Percentiles rank a stretch among this genome's conserved stretches.
Conservation (phyloP, 306 rosid genomes). For the Castanea sativa region DNA sequence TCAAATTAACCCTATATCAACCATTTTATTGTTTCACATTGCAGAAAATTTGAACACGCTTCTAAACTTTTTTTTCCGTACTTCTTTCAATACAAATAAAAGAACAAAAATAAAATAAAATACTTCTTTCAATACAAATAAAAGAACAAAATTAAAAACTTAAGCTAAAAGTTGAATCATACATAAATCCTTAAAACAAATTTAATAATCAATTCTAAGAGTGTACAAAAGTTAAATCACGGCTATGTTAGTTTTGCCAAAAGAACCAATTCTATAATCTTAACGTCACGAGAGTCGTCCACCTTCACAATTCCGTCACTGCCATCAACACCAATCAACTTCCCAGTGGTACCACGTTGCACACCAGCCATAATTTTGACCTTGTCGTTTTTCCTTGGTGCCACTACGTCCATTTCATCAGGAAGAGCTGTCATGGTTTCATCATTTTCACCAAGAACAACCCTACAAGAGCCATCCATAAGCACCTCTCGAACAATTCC, state of each 20-base stretch:
- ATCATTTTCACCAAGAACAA: constrained; percentile 73
- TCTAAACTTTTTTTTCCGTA: too few relatives aligned
- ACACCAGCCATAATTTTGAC: constrained; percentile 87
- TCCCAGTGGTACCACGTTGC: constrained; percentile 85
- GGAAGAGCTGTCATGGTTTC: constrained; percentile 67
- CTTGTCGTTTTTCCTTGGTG: constrained; percentile 76
- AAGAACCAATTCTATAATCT: constrained; percentile 77
- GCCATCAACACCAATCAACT: constrained; percentile 98
- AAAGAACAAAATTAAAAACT: too few relatives aligned
- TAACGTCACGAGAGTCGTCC: constrained; percentile 87
- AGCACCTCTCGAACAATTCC: constrained; percentile 13
- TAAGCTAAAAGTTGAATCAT: too few relatives aligned
- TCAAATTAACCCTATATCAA: too few relatives aligned
- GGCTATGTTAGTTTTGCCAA: constrained; percentile 78
- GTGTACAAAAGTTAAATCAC: constrained; percentile 3
- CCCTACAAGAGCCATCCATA: constrained; percentile 89
- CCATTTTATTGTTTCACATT: fast-evolving
- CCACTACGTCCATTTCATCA: constrained; percentile 72
- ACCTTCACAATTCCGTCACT: constrained; percentile 94
- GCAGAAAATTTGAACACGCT: too few relatives aligned
- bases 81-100: too few relatives aligned
- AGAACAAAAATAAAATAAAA: too few relatives aligned
- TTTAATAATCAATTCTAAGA: too few relatives aligned
- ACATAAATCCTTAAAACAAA: too few relatives aligned
- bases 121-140: too few relatives aligned